These are phyloP conservation scores for Phytophthora multivora DNA, from an alignment of 352 stramenopile species.

Conservation along the genomic window DNA sequence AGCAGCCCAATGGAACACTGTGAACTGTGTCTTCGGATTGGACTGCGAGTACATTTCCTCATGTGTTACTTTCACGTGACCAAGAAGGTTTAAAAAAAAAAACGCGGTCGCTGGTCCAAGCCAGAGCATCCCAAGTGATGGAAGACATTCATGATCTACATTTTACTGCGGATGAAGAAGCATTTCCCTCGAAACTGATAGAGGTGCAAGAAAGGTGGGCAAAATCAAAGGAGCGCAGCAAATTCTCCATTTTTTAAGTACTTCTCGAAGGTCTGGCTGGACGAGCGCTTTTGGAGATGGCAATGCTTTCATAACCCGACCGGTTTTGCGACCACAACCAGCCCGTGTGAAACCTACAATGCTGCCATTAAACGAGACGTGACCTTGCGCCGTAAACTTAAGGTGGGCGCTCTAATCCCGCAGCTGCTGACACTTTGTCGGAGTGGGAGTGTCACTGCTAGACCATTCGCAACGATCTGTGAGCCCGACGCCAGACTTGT, in stretches of 20 bases:
- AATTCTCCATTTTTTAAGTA: background rate
- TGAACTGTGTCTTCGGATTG: constrained; percentile 1
- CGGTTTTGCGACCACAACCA: background rate
- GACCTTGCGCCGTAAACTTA: too few relatives aligned
- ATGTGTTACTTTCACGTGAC: constrained; percentile 31
- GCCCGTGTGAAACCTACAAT: too few relatives aligned
- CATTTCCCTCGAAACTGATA: background rate
- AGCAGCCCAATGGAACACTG: constrained; percentile 19
- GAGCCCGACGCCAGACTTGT: too few relatives aligned
- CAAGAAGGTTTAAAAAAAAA: constrained; percentile 24
- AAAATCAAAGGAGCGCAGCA: background rate
- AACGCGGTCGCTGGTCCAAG: background rate
- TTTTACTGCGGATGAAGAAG: background rate
- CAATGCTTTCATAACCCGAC: background rate
- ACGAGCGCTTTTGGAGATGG: background rate
- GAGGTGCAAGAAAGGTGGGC: background rate
- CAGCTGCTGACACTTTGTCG: too few relatives aligned
- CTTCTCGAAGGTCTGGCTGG: background rate
- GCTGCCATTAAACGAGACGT: too few relatives aligned
- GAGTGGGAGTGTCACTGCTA: too few relatives aligned
- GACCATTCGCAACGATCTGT: too few relatives aligned
- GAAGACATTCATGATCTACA: background rate
- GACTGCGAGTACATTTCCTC: constrained; percentile 4
- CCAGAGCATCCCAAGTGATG: background rate
- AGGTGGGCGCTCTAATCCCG: too few relatives aligned